Conservation (phyloP, 2,329 filamentous ascomycete species). For the Parasarocladium wereldwijsianum region DNA sequence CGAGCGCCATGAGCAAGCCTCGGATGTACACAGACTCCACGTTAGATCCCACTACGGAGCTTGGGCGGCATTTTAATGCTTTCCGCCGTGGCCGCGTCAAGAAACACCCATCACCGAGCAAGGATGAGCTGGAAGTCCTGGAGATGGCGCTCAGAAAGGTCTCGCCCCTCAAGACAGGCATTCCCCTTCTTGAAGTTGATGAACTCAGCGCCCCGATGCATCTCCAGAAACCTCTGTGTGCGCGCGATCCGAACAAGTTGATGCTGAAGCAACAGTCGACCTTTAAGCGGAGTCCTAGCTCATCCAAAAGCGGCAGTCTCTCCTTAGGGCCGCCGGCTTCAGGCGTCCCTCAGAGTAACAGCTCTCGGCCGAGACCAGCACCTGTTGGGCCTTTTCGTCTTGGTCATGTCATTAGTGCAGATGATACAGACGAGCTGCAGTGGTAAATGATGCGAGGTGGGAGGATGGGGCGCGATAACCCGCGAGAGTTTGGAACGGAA, state of each 20-base stretch:
- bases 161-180: slow-evolving; percentile 9
- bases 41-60: too few relatives aligned
- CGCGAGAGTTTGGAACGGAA: not conserved
- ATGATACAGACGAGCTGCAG: slow-evolving; percentile 21
- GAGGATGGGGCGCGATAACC: slow-evolving; percentile 3
- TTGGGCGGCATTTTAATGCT: too few relatives aligned
- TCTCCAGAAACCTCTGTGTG: slow-evolving; percentile 6
- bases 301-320: not conserved
- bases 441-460: too few relatives aligned
- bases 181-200: slow-evolving; percentile 11
- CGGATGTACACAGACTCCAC: too few relatives aligned
- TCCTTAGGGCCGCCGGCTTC: not conserved
- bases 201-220: slow-evolving; percentile 12
- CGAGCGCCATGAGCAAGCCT: too few relatives aligned
- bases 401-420: slow-evolving; percentile 7
- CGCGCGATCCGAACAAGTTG: slow-evolving; percentile 15
- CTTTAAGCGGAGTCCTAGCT: slow-evolving; percentile 1
- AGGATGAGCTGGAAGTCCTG: slow-evolving; percentile 22
- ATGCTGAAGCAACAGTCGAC: slow-evolving; percentile 8
- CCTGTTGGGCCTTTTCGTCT: too few relatives aligned
- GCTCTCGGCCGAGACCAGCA: not conserved
- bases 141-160: slow-evolving; percentile 20
- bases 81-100: slow-evolving; percentile 15
- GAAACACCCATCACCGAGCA: slow-evolving; percentile 31
- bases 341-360: not conserved